These are phyloP conservation scores for Calonectria pseudoreteaudii DNA, from an alignment of 2,329 filamentous ascomycete species.

Conservation along the genomic window DNA sequence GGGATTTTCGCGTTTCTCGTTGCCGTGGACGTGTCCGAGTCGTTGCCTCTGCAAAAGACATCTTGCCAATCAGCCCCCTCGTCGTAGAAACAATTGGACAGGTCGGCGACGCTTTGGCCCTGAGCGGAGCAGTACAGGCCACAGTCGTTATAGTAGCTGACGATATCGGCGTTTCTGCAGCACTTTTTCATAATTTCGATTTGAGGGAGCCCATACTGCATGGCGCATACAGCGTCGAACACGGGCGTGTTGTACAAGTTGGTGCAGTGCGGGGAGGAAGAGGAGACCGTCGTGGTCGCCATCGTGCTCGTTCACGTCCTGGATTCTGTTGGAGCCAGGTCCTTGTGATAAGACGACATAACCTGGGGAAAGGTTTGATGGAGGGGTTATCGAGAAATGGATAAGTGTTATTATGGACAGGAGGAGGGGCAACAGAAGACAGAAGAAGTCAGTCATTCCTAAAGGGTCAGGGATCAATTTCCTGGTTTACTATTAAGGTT, in stretches of 20 bases:
- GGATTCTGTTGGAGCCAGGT: neutral
- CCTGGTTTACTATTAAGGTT: neutral
- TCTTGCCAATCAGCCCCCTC: slow-evolving; percentile 50
- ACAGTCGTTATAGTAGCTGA: slow-evolving; percentile 59
- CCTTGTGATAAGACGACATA: neutral
- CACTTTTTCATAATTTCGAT: slow-evolving; percentile 56
- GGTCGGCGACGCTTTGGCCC: slow-evolving; percentile 40
- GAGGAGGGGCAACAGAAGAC: neutral
- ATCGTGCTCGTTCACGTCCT: neutral
- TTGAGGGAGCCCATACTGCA: slow-evolving; percentile 53
- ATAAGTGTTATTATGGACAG: neutral
- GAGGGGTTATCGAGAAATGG: neutral
- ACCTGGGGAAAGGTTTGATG: neutral
- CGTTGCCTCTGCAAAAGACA: slow-evolving; percentile 56
- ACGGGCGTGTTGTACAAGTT: slow-evolving; percentile 55
- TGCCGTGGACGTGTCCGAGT: slow-evolving; percentile 54
- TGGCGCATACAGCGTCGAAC: slow-evolving; percentile 56
- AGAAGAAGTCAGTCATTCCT: neutral
- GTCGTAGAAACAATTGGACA: slow-evolving; percentile 51
- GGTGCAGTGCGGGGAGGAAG: slow-evolving; percentile 8
- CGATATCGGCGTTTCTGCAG: slow-evolving; percentile 56
- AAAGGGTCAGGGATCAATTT: neutral
- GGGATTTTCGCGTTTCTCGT: slow-evolving; percentile 38
- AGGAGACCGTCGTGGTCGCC: neutral
- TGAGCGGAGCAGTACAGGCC: slow-evolving; percentile 58